These are phyloP conservation scores for Puya raimondii DNA, from an alignment of 176 grass and related monocot species.

Conservation along the genomic window DNA sequence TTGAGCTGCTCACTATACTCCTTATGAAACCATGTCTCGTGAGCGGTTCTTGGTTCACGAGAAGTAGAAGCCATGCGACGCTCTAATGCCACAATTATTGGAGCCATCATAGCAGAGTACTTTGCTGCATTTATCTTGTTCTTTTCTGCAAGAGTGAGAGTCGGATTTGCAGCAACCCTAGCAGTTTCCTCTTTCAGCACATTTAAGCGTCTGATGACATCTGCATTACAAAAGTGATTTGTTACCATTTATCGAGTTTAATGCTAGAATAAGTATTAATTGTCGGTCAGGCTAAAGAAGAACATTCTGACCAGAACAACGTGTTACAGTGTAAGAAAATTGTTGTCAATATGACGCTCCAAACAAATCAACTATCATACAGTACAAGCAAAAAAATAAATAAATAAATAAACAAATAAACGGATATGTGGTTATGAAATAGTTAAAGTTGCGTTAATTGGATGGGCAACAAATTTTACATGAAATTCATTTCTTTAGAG, in stretches of 20 bases:
- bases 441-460: neutral
- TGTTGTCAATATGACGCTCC: no score
- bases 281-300: neutral
- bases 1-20: constrained; percentile 69
- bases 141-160: constrained; percentile 77
- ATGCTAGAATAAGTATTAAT: neutral
- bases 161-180: constrained; percentile 81
- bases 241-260: neutral
- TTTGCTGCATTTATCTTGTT: constrained; percentile 92
- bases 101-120: constrained; percentile 97
- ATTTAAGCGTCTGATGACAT: constrained; percentile 85
- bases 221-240: constrained; percentile 39
- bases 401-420: neutral
- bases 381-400: neutral
- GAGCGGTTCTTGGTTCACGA: constrained; percentile 78
- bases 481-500: neutral
- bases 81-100: constrained; percentile 88
- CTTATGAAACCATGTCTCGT: constrained; percentile 86
- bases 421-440: neutral
- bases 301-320: no score
- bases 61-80: constrained; percentile 80
- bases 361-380: no score
- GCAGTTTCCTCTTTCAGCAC: constrained; percentile 94
- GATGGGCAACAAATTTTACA: neutral
- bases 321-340: no score